These are phyloP conservation scores for Rhododendron mucronatum DNA, from an alignment of 148 eudicot species.

Conservation along the genomic window DNA sequence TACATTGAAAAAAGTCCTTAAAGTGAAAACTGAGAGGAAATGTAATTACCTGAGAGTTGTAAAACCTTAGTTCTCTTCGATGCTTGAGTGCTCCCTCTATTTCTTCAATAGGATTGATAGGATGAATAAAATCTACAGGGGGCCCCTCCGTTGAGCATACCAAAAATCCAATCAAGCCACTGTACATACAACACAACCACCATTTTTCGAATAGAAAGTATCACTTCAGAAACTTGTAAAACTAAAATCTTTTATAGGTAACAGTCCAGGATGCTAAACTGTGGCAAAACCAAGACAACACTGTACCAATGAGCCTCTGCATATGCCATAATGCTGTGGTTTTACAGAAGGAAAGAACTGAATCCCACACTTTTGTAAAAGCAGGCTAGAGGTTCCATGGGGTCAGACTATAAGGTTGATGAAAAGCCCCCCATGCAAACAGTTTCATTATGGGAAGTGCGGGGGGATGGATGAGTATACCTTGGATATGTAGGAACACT, in stretches of 20 bases:
- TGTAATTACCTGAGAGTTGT: conserved; percentile 76
- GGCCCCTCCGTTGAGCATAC: conserved; percentile 85
- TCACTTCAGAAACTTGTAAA: neutral
- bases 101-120: conserved; percentile 91
- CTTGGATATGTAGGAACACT: conserved; percentile 98
- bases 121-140: conserved; percentile 76
- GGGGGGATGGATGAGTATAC: conserved; percentile 27
- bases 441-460: neutral
- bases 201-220: neutral
- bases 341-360: neutral
- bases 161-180: conserved; percentile 93
- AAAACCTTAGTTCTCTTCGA: conserved; percentile 66
- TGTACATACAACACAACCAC: conserved; percentile 24
- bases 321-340: neutral
- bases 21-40: neutral
- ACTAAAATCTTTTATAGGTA: neutral
- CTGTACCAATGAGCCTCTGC: neutral
- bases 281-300: neutral
- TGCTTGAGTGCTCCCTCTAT: conserved; percentile 67
- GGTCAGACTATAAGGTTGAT: neutral
- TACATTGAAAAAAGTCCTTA: neutral
- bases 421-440: neutral
- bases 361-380: neutral
- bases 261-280: neutral
- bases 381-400: neutral